phyloP scores from a whole-genome alignment of 1,139 yeast species.

The Debaryomycetaceae sp. region DNA sequence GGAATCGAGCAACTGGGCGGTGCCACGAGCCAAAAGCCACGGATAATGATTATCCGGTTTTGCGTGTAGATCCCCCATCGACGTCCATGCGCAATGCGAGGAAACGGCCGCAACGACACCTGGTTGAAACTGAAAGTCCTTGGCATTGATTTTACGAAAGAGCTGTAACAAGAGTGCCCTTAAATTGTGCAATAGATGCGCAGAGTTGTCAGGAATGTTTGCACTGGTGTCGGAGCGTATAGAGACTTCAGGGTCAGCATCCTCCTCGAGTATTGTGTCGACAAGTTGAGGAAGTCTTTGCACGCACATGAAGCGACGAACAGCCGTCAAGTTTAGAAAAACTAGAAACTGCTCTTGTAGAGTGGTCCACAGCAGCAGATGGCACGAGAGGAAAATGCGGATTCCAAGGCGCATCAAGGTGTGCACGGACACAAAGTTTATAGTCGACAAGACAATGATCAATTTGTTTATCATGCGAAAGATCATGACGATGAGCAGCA shows the following conservation, averaged over 20 bases:
- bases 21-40: conserved; percentile 25
- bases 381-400: conserved; percentile 14
- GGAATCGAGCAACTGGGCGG: conserved; percentile 14
- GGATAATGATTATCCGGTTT: conserved; percentile 12
- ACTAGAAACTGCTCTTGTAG: conserved; percentile 23
- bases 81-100: too few relatives aligned
- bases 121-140: too few relatives aligned
- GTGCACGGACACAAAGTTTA: conserved; percentile 20
- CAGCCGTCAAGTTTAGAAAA: conserved; percentile 23
- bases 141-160: too few relatives aligned
- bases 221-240: conserved; percentile 2
- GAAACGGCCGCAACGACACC: too few relatives aligned
- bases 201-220: neutral
- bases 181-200: too few relatives aligned
- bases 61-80: too few relatives aligned
- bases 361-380: conserved; percentile 20
- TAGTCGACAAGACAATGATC: conserved; percentile 19
- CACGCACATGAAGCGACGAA: conserved; percentile 9
- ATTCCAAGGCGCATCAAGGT: conserved; percentile 22
- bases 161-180: too few relatives aligned
- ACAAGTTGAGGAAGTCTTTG: conserved; percentile 9
- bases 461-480: conserved; percentile 29
- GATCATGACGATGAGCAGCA: conserved; percentile 11
- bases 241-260: conserved; percentile 4
- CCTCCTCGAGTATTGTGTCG: conserved; percentile 6